These are phyloP conservation scores for Afroboletus lepidellus DNA, from an alignment of 1,284 basidiomycete genomes.

Conservation along the genomic window DNA sequence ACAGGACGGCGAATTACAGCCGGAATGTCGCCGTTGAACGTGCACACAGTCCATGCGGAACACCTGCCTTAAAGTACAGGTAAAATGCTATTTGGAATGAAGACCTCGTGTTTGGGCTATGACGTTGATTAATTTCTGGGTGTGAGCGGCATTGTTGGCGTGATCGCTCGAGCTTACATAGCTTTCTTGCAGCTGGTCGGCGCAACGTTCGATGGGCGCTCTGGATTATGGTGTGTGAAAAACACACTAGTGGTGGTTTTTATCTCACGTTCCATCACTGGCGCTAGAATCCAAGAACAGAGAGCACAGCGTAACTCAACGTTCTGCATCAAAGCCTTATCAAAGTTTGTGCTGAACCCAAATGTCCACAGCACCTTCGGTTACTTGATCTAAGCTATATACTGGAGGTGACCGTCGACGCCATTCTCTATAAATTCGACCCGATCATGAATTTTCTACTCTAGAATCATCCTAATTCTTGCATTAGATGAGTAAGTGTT, in stretches of 20 bases:
- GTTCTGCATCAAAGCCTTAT: slow-evolving; percentile 1
- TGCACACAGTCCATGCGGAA: slow-evolving; percentile 1
- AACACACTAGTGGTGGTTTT: neutral
- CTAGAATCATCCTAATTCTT: neutral
- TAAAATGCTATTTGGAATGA: slow-evolving; percentile 2
- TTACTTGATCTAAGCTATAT: neutral
- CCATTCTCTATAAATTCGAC: slow-evolving; percentile 18
- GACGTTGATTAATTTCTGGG: neutral
- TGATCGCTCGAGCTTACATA: slow-evolving; percentile 1
- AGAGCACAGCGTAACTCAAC: slow-evolving; percentile 1
- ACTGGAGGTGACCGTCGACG: neutral
- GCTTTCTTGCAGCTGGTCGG: neutral
- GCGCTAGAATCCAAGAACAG: slow-evolving; percentile 9
- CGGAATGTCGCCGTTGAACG: neutral
- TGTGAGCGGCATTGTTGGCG: neutral
- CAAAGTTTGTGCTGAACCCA: neutral
- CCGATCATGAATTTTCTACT: neutral
- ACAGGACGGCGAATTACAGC: neutral
- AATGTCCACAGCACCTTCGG: neutral
- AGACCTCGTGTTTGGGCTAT: slow-evolving; percentile 6
- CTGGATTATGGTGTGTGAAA: neutral
- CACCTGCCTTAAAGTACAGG: neutral
- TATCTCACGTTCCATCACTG: neutral
- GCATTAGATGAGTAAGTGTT: slow-evolving; percentile 3
- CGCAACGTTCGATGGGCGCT: slow-evolving; percentile 2